Conservation (phyloP, 306 rosid genomes). For the Oxytropis ochrocephala region DNA sequence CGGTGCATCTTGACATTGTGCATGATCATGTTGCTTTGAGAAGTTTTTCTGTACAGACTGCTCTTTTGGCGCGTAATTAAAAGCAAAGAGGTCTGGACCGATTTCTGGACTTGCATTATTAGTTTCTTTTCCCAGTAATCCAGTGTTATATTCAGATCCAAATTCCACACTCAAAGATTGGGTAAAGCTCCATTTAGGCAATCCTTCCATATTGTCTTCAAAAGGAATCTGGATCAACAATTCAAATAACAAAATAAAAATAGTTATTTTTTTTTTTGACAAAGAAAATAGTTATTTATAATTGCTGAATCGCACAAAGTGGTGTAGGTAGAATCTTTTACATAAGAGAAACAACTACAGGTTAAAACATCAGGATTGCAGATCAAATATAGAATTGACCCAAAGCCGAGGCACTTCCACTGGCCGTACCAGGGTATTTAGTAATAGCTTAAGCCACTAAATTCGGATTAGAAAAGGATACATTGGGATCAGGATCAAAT, state of each 20-base stretch:
- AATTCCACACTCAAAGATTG: conserved; percentile 43
- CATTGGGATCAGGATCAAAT: not conserved
- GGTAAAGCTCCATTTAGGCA: conserved; percentile 35
- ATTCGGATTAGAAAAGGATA: not conserved
- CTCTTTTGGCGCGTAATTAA: conserved; percentile 29
- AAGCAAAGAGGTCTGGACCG: conserved; percentile 23
- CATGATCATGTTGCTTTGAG: conserved; percentile 32
- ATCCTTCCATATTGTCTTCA: conserved; percentile 39
- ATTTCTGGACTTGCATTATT: conserved; percentile 22
- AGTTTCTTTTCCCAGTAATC: conserved; percentile 24
- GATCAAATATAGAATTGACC: conserved; percentile 11
- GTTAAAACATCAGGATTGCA: not conserved
- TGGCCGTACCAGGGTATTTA: not conserved
- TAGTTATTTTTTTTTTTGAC: no score
- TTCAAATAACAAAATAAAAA: conserved; percentile 19
- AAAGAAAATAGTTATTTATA: conserved; percentile 1
- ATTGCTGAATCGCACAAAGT: not conserved
- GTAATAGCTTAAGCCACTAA: not conserved
- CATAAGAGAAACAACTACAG: not conserved
- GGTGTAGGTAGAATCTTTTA: not conserved
- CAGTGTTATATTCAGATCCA: conserved; percentile 24
- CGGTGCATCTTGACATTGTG: conserved; percentile 27
- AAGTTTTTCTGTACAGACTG: conserved; percentile 31
- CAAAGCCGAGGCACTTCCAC: not conserved
- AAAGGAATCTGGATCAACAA: conserved; percentile 47